These are phyloP conservation scores for Erythrophleum fordii DNA, from an alignment of 306 rosid genomes.

Conservation along the genomic window DNA sequence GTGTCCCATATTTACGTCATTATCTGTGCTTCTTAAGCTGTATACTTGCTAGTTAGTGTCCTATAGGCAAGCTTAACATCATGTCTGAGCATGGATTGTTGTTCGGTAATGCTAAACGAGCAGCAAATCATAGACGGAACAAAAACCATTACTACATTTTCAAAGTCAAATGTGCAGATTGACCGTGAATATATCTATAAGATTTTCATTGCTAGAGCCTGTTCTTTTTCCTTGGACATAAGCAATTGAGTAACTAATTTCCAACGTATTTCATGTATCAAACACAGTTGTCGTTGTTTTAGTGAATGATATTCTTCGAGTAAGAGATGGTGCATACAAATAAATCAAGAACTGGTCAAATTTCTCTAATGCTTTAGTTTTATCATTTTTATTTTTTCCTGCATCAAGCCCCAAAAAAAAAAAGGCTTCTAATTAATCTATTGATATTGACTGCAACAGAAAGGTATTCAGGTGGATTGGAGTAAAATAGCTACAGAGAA, in stretches of 20 bases:
- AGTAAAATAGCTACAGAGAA: conserved; percentile 27
- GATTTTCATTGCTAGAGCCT: not conserved
- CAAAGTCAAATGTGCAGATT: no score
- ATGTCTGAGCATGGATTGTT: no score
- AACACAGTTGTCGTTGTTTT: not conserved
- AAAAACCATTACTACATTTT: not conserved
- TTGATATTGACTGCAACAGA: not conserved
- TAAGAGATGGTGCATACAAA: not conserved
- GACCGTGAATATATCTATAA: not conserved
- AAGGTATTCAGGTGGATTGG: conserved; percentile 31
- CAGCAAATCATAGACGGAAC: no score
- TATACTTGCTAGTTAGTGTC: no score
- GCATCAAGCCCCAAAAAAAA: not conserved
- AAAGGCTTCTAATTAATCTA: not conserved
- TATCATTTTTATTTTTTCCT: not conserved
- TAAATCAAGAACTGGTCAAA: not conserved
- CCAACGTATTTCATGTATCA: not conserved
- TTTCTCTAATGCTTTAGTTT: not conserved
- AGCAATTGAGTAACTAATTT: not conserved
- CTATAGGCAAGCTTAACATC: no score
- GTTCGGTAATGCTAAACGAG: no score
- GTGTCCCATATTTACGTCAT: no score
- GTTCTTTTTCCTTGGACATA: not conserved
- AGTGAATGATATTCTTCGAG: not conserved
- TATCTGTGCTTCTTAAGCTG: no score